A percentile compares a stretch with the other conserved stretches of the same genome.
Evolutionary conservation across 2,329 filamentous ascomycete genomes (phyloP).

Genomic region (Exophiala mesophila): DNA sequence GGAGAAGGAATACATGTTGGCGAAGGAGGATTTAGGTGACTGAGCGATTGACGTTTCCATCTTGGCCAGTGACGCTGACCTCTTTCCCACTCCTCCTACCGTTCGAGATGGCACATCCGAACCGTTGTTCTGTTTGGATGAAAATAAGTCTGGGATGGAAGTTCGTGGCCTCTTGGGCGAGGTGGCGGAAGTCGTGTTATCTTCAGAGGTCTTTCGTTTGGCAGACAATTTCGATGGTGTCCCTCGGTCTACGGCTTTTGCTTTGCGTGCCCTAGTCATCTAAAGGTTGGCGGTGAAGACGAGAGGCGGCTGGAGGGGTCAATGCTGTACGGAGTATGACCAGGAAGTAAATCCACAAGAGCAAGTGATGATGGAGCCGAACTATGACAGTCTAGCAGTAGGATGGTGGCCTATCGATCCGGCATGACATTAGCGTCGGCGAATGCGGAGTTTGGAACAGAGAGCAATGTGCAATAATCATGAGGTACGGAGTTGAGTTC

Average conservation of each 20-base stretch:
- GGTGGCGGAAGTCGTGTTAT: slow-evolving; percentile 9
- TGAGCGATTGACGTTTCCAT: slow-evolving; percentile 23
- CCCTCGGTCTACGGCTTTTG: slow-evolving; percentile 18
- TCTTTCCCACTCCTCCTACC: slow-evolving; percentile 3
- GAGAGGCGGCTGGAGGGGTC: too few species aligned
- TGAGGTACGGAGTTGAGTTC: too few species aligned
- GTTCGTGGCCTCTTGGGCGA: slow-evolving; percentile 20
- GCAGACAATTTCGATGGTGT: slow-evolving; percentile 12
- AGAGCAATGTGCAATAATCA: too few species aligned
- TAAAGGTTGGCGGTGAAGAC: slow-evolving; percentile 14
- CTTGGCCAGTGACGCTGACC: slow-evolving; percentile 12
- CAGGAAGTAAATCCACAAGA: too few species aligned
- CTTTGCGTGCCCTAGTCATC: slow-evolving; percentile 24
- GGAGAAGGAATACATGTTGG: slow-evolving; percentile 53
- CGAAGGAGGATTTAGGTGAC: slow-evolving; percentile 29
- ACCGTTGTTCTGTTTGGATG: slow-evolving; percentile 14
- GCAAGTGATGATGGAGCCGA: not conserved
- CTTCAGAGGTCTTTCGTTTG: slow-evolving; percentile 13
- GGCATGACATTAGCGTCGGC: not conserved
- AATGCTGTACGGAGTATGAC: too few species aligned
- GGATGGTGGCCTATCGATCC: not conserved
- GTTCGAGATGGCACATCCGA: slow-evolving; percentile 11
- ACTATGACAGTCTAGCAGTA: too few species aligned
- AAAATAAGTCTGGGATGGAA: slow-evolving; percentile 20
- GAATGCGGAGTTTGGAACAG: too few species aligned